These are phyloP conservation scores for Populus deltoides DNA, from an alignment of 345 rosid genomes.

Conservation along the genomic window DNA sequence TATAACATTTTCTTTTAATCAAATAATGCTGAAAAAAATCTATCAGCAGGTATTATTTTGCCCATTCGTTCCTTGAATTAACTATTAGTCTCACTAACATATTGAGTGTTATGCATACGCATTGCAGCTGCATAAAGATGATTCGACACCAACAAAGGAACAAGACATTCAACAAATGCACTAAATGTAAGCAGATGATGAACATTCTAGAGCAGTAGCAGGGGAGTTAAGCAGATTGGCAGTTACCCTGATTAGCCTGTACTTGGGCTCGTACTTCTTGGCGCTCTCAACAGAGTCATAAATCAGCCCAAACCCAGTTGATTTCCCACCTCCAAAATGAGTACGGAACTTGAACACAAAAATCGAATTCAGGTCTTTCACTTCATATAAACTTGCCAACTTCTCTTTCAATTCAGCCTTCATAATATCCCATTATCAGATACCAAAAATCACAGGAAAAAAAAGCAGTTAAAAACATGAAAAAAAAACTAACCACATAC, in stretches of 20 bases:
- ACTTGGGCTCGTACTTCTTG: constrained; percentile 86
- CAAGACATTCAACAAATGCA: not conserved
- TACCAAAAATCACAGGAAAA: not conserved
- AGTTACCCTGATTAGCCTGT: constrained; percentile 88
- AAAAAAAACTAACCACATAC: constrained; percentile 23
- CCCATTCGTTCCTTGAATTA: not conserved
- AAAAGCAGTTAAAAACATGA: not conserved
- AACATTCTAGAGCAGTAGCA: not conserved
- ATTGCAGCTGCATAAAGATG: not conserved
- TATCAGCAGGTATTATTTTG: not conserved
- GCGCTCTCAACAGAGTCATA: constrained; percentile 81
- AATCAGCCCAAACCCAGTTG: constrained; percentile 18
- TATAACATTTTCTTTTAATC: not conserved
- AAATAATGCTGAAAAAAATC: not conserved
- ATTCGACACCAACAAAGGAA: not conserved
- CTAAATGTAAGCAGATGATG: not conserved
- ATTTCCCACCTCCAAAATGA: constrained; percentile 23
- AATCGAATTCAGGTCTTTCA: constrained; percentile 65
- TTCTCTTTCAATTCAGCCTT: constrained; percentile 88
- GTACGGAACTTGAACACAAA: constrained; percentile 23
- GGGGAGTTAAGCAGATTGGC: not conserved
- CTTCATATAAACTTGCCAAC: constrained; percentile 69
- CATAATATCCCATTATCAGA: not conserved
- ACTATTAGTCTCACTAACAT: not conserved
- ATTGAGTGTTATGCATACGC: not conserved